Evolutionary conservation across 805 yeast genomes (phyloP), one percentile per base, ranked within the genome.

Genomic region (Ogataea naganishii): DNA sequence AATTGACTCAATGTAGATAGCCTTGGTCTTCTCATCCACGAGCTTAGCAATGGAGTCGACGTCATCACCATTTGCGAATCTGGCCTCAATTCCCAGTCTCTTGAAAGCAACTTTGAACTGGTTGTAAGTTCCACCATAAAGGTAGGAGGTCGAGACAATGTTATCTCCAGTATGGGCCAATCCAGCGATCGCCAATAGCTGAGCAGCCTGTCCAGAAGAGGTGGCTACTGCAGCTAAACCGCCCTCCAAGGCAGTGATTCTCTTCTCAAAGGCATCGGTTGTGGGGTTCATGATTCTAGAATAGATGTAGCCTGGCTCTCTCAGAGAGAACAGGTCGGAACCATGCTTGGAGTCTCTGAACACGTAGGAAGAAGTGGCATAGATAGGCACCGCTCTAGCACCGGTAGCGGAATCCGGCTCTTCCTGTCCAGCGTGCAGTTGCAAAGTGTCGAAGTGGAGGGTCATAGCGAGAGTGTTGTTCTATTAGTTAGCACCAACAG

Each of bases 141-240:
- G 65, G 64, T 53, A 84, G 6, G 94, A 72, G 15, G 96, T 79
- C 18, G 95, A 78, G 32, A 89, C 73, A 43, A 89, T 72, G 62
- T 92, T 92, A 53, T 85, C 95, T 46, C 97, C 97, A 33, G 73
- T 56, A 43, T 80, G 85, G 22, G 95, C 94, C 44, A 86, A 67
- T 33, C 84, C 84, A 20, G 82, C 69, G 53, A 86, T 65, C 14
- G 96, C 94, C 35, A 81, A 52, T 42, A 85, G 74, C 56, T 88
- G 96, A 17, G 97, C 96, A 32, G 96, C 89, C 62, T 88, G 96
- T 38, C 98, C 98, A n/a, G 96, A 86, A 14, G 94, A 58, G 16
- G 80, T 79, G 6, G 95, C 94, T 33, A 89, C 60, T 4, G 95
- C 97, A 36, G 81, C 94, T 30, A 76, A 78, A 50, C 97, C 98